Percentiles rank a stretch among this genome's conserved stretches.
These are phyloP conservation scores for Knufia fluminis DNA, from an alignment of 2,329 filamentous ascomycete species.

Conservation along the genomic window DNA sequence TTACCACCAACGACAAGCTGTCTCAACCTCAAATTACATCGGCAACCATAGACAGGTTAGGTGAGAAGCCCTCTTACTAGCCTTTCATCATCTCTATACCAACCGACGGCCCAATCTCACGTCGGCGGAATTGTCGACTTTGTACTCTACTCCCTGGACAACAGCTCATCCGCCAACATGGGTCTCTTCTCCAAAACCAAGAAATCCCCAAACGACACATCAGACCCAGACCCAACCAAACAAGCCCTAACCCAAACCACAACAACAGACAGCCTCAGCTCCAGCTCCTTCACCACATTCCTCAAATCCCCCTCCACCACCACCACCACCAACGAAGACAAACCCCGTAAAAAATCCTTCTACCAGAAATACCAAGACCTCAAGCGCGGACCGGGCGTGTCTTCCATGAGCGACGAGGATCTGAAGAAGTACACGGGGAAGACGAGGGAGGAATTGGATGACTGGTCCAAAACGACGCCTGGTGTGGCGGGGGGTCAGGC, in stretches of 20 bases:
- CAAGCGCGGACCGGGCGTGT: conserved; percentile 10
- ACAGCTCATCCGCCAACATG: neutral
- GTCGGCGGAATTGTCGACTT: too few species aligned
- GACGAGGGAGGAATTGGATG: conserved; percentile 10
- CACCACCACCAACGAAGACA: neutral
- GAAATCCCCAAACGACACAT: neutral
- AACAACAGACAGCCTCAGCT: neutral
- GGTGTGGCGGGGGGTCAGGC: conserved; percentile 13
- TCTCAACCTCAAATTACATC: neutral
- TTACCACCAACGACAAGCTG: neutral
- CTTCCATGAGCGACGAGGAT: conserved; percentile 12
- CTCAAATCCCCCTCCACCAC: neutral
- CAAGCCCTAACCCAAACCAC: neutral
- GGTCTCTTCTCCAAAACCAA: conserved; percentile 7
- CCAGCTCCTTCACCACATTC: neutral
- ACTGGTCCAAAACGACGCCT: conserved; percentile 12
- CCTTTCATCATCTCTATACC: neutral
- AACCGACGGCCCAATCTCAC: neutral
- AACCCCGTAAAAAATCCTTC: neutral
- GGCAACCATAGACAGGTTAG: neutral
- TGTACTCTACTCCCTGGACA: neutral
- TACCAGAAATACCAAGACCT: conserved; percentile 13
- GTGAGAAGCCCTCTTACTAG: conserved; percentile 1
- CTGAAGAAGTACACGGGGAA: conserved; percentile 14
- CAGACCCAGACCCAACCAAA: neutral